Evolutionary conservation across 2,329 filamentous ascomycete genomes (phyloP), one percentile per base, ranked within the genome.

Genomic region (Sclerotinia nivalis): DNA sequence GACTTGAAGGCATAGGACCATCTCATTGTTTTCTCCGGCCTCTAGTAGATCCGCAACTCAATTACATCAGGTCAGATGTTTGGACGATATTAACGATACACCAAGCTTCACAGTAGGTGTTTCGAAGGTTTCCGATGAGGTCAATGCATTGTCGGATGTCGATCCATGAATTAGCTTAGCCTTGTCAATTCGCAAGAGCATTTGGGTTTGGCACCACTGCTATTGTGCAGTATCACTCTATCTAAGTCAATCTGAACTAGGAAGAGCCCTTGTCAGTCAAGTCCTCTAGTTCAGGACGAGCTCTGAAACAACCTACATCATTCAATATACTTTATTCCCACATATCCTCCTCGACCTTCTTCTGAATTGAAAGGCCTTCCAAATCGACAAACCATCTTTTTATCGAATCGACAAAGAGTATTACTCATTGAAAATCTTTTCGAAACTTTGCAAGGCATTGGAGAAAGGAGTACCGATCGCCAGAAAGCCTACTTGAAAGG

Each of bases 101-200:
- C 60, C 70, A 71, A 77, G 75, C 73, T 74, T 76, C 73, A 73
- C 52, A 72, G 74, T 70, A 74, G 69, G 71, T 75, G 76, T 78
- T 78, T 77, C 75, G 74, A 76, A 72, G 70, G 74, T 76, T 75
- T 75, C 76, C 72, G 73, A 73, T 74, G 71, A 74, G 73, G 77
- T 79, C 76, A 77, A 77, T 76, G 77, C 77, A 77, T 75, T 75
- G 72, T 77, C 74, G 73, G 72, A 76, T 69, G 70, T 76, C 73
- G 71, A 75, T 76, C 73, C 59, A 71, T 69, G 72, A 71, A 72
- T 70, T 74, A 75, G 70, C 71, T 74, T 72, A 68, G 66, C 56
- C 49, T 55, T 69, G 67, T 72, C 71, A 73, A 59, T 71, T 75
- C 71, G 73, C 73, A 76, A 75, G 71, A 72, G 68, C 45, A 62